Conservation (phyloP, 2,329 filamentous ascomycete species). For the Colletotrichum cereale region DNA sequence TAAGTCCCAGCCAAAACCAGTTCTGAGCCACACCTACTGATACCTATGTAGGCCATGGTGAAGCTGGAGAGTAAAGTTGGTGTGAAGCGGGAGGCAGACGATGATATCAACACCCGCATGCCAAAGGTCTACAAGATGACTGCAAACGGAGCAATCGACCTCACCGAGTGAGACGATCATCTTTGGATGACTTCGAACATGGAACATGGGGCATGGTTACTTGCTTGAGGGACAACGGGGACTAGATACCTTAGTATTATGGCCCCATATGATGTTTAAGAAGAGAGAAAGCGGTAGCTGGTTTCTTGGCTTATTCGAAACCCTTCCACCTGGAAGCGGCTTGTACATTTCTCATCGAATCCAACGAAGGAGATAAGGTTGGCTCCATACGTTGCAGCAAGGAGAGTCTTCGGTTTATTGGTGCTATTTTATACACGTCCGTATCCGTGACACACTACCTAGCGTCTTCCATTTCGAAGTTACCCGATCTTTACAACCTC, state of each 20-base stretch:
- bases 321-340: background rate
- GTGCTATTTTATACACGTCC: background rate
- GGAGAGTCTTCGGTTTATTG: background rate
- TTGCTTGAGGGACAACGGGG: background rate
- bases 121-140: slow-evolving; percentile 26
- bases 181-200: background rate
- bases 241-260: background rate
- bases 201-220: no score
- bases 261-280: background rate
- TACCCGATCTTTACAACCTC: background rate
- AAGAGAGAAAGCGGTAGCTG: rapidly evolving
- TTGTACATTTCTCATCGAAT: background rate
- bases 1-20: background rate
- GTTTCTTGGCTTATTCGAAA: background rate
- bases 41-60: background rate
- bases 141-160: background rate
- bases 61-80: background rate
- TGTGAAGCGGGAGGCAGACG: slow-evolving; percentile 13
- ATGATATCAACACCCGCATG: background rate
- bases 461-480: background rate
- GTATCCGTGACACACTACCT: background rate
- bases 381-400: background rate
- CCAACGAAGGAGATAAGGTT: background rate
- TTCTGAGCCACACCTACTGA: background rate
- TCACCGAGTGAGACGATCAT: background rate